Conservation (phyloP, 2,329 filamentous ascomycete genomes). For the Claviceps fusiformis region DNA sequence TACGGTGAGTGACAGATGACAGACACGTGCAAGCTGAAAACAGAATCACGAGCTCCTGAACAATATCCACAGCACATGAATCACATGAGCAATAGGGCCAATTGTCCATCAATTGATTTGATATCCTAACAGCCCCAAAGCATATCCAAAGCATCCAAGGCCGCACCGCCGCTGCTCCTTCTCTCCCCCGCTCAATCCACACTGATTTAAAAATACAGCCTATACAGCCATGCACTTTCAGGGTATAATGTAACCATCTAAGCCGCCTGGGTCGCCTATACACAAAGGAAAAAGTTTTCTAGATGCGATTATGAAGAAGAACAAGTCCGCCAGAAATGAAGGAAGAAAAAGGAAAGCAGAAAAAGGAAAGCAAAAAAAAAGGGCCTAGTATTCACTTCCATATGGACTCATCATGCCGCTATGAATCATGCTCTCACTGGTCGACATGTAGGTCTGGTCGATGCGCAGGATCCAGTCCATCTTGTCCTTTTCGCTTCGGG, state of each 20-base stretch:
- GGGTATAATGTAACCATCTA: conserved; percentile 4
- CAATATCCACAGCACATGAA: too few relatives aligned
- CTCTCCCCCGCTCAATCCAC: neutral
- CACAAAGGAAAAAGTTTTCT: neutral
- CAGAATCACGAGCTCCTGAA: too few relatives aligned
- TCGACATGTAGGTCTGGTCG: conserved; percentile 59
- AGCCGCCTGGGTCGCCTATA: conserved; percentile 2
- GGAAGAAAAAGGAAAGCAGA: neutral
- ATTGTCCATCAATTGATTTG: neutral
- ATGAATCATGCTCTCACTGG: conserved; percentile 26
- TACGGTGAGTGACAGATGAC: too few relatives aligned
- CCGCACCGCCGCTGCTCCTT: too few relatives aligned
- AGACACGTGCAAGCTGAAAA: too few relatives aligned
- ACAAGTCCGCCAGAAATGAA: neutral
- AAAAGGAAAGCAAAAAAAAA: neutral
- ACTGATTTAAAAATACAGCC: neutral
- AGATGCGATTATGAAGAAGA: neutral
- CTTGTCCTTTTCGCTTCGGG: conserved; percentile 79
- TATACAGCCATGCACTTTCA: neutral
- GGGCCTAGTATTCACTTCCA: conserved; percentile 18
- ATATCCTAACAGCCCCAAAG: neutral
- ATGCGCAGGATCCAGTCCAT: conserved; percentile 95
- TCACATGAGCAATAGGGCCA: neutral
- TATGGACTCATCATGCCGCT: conserved; percentile 24
- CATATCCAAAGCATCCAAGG: neutral